Percentiles rank a stretch among this genome's conserved stretches.
Conservation (phyloP, 2,329 filamentous ascomycete species). For the Coniochaeta sp. region DNA sequence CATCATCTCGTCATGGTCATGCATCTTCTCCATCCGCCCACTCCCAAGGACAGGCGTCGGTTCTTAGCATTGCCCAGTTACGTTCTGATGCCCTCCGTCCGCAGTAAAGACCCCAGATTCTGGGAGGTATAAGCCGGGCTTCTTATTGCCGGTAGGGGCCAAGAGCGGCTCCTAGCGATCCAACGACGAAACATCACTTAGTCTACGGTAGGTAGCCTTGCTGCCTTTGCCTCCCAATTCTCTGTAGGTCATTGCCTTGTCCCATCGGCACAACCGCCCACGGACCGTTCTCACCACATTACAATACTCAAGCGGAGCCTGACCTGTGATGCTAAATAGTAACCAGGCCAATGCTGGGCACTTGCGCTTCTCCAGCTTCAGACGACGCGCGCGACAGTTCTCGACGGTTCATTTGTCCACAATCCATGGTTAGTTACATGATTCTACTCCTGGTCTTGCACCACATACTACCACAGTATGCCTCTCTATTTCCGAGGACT, state of each 20-base stretch:
- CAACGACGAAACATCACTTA: not conserved
- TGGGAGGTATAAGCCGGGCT: not conserved
- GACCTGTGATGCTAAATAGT: not conserved
- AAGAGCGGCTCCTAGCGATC: not conserved
- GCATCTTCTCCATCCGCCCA: not conserved
- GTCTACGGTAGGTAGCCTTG: not conserved
- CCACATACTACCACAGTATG: too few species aligned
- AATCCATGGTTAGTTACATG: not conserved
- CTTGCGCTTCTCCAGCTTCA: not conserved
- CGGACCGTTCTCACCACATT: not conserved
- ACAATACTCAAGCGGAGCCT: not conserved
- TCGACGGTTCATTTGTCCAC: not conserved
- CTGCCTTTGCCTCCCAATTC: too few species aligned
- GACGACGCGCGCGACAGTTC: not conserved
- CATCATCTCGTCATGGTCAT: not conserved
- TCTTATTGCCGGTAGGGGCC: not conserved
- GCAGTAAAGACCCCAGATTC: not conserved
- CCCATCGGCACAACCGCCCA: not conserved
- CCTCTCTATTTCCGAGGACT: too few species aligned
- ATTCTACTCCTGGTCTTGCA: too few species aligned
- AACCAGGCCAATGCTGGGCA: not conserved
- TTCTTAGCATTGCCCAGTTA: not conserved
- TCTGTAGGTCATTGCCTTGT: not conserved
- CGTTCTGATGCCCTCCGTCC: not conserved
- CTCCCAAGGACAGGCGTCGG: not conserved